Evolutionary conservation across 1,284 basidiomycete genomes (phyloP).

Genomic region (Rhodotorula sp.): DNA sequence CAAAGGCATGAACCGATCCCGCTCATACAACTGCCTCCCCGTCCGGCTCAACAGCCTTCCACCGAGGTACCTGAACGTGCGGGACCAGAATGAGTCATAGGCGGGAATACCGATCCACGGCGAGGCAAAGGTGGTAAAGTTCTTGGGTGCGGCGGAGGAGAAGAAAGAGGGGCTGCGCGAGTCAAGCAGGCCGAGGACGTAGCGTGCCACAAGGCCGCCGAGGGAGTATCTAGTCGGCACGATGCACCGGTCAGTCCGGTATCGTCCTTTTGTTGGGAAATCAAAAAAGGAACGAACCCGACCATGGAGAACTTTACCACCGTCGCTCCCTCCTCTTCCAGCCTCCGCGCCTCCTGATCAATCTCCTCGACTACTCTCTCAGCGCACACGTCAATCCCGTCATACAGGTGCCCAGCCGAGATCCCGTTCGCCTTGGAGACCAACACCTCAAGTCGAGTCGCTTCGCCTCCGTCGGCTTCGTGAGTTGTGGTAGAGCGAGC

Average conservation of each 20-base stretch:
- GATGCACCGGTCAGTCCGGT: neutral
- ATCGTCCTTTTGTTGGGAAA: neutral
- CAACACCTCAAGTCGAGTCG: constrained; percentile 22
- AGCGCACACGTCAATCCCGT: constrained; percentile 67
- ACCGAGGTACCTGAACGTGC: constrained; percentile 62
- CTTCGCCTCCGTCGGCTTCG: neutral
- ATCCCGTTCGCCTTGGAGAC: constrained; percentile 56
- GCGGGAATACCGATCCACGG: constrained; percentile 65
- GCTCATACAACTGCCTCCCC: constrained; percentile 74
- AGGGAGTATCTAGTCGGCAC: constrained; percentile 57
- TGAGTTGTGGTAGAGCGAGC: too few species aligned
- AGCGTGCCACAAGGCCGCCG: constrained; percentile 75
- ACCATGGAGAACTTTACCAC: constrained; percentile 68
- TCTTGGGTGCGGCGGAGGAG: constrained; percentile 63
- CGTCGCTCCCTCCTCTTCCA: constrained; percentile 57
- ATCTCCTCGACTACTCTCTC: constrained; percentile 69
- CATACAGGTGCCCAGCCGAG: constrained; percentile 58
- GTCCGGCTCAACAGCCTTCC: constrained; percentile 68
- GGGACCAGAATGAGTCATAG: constrained; percentile 61
- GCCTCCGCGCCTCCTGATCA: constrained; percentile 51
- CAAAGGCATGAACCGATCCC: constrained; percentile 62
- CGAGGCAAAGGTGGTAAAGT: constrained; percentile 78
- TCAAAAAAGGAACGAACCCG: constrained; percentile 50
- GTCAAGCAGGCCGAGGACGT: constrained; percentile 69
- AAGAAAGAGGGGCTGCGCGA: constrained; percentile 64